Evolutionary conservation across 768 basidiomycete species (phyloP), one percentile per base, ranked within the genome.

Genomic region (Scleroderma citrinum): DNA sequence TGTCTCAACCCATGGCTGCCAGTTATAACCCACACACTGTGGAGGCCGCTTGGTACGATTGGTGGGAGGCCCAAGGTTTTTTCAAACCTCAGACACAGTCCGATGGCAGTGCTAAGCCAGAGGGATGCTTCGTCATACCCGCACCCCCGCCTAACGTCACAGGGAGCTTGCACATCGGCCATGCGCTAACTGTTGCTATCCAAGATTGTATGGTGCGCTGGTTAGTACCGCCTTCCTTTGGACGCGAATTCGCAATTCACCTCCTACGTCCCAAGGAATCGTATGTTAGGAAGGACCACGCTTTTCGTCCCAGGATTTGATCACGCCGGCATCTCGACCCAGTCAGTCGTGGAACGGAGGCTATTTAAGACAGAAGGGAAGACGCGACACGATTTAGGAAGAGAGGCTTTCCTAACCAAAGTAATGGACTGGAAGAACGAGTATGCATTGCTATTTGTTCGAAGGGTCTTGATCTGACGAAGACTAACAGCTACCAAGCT

Each of bases 371-470:
- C 78, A 1, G 76, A 84, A 30, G 89, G 91, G 2, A 74, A 83
- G 67, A 89, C 88, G 2, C 73, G 95, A 46, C 93, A 97, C 65
- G 92, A 98, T 64, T 78, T 97, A n/a, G 96, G 96, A 1, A 81
- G 96, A 39, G 92, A 95, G 58, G 81, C 76, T 59, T 97, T 99
- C 69, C 62, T 99, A 56, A 82, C 85, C 54, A 89, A 83, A 48
- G 93, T 97, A 24, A 85, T 85, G 83, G 86, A 87, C 24, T 99
- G 96, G 96, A 98, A 96, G 67, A 88, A 93, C 57, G 92, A 95
- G 91, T 95, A 56, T 44, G 88, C 75, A 1, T 34, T 46, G 2
- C 46, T 49, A 49, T 39, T n/a, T 24, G 6, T n/a, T 7, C 38
- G 2, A 14, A 21, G 24, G 32, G 36, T 21, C 34, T 45, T 34